phyloP scores from a whole-genome alignment of 2,329 filamentous ascomycete species.

The Fusarium sambucinum region DNA sequence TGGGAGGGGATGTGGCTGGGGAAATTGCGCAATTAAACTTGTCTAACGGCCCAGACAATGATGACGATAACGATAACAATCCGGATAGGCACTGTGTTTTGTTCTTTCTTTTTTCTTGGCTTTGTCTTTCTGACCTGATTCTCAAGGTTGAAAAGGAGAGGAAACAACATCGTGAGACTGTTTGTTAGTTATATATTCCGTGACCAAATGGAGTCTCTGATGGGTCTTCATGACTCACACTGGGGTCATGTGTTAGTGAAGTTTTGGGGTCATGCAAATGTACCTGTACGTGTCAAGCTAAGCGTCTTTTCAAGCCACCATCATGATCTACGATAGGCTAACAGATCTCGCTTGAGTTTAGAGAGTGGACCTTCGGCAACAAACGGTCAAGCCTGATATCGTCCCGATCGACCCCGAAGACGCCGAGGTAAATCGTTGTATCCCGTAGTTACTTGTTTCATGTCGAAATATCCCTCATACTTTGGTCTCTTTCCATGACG shows the following conservation, averaged over 20 bases:
- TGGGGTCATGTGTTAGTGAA: slow-evolving; percentile 21
- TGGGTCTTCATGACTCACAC: slow-evolving; percentile 20
- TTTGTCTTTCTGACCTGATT: slow-evolving; percentile 1
- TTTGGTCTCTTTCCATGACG: not conserved
- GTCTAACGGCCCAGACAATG: slow-evolving; percentile 4
- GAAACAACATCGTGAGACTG: not conserved
- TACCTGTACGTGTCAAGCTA: slow-evolving; percentile 19
- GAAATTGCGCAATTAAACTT: slow-evolving; percentile 32
- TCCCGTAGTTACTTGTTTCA: not conserved
- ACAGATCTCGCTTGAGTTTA: slow-evolving; percentile 12
- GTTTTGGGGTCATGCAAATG: slow-evolving; percentile 22
- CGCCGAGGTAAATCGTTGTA: slow-evolving; percentile 4
- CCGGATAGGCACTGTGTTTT: not conserved
- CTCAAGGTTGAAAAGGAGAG: not conserved
- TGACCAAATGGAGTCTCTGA: slow-evolving; percentile 1
- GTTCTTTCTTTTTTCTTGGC: not conserved
- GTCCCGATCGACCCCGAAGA: not conserved
- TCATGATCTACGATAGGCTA: slow-evolving; percentile 26
- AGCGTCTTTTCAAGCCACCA: slow-evolving; percentile 10
- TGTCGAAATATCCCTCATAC: slow-evolving; percentile 7
- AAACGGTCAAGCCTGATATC: slow-evolving; percentile 14
- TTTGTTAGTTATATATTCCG: slow-evolving; percentile 17
- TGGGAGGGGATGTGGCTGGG: slow-evolving; percentile 17
- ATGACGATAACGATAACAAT: slow-evolving; percentile 11
- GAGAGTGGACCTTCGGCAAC: slow-evolving; percentile 1